Conservation (phyloP, 345 rosid genomes). For the Ceriops decandra region DNA sequence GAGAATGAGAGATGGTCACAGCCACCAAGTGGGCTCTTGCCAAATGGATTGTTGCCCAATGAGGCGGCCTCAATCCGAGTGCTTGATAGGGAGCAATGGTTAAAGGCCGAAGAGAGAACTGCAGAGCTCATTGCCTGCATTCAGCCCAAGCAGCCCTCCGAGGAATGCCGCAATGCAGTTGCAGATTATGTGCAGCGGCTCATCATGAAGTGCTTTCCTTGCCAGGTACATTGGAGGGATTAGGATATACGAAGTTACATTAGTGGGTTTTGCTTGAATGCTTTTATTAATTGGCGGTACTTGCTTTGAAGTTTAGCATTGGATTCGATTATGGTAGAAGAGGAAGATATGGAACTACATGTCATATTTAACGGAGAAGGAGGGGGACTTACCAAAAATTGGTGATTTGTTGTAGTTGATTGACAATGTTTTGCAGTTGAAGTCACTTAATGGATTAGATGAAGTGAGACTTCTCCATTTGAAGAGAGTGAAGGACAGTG, state of each 20-base stretch:
- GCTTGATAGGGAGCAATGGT: conserved; percentile 69
- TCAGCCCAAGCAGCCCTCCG: conserved; percentile 67
- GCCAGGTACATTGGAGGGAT: conserved; percentile 39
- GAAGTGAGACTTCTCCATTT: too few relatives aligned
- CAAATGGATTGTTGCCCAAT: conserved; percentile 72
- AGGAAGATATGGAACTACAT: background rate
- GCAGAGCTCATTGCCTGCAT: conserved; percentile 68
- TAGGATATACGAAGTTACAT: too few relatives aligned
- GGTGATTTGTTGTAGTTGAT: background rate
- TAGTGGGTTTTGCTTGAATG: background rate
- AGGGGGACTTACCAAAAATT: background rate
- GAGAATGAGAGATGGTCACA: conserved; percentile 68
- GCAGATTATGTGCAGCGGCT: conserved; percentile 68
- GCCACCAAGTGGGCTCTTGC: conserved; percentile 59
- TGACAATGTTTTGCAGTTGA: background rate
- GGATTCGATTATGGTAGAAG: background rate
- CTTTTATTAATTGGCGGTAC: background rate
- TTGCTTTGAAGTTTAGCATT: background rate
- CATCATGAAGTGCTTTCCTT: conserved; percentile 70
- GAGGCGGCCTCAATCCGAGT: conserved; percentile 60
- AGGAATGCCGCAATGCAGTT: conserved; percentile 72
- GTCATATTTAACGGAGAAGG: background rate
- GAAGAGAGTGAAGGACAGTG: too few relatives aligned
- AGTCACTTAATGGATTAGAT: background rate
- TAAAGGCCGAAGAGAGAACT: conserved; percentile 68